Evolutionary conservation across 2,329 filamentous ascomycete species (phyloP).

Genomic region (Madurella mycetomatis): DNA sequence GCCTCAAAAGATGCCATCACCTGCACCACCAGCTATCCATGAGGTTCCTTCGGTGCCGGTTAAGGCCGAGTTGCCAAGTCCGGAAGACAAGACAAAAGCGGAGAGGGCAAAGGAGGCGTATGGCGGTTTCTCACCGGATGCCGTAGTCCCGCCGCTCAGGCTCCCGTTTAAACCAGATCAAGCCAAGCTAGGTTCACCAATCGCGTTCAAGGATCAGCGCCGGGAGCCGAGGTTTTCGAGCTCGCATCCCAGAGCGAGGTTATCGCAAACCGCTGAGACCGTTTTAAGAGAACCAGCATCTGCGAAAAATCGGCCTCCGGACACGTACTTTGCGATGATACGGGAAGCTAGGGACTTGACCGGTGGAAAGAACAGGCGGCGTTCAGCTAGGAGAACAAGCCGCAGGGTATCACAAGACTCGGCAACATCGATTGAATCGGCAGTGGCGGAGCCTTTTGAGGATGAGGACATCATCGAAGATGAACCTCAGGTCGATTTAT

Average conservation of each 20-base stretch:
- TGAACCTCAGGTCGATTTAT: conserved; percentile 34
- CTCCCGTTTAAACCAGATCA: conserved; percentile 25
- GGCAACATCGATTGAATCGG: conserved; percentile 38
- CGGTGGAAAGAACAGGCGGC: conserved; percentile 12
- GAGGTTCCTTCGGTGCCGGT: conserved; percentile 3
- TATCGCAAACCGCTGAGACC: conserved; percentile 21
- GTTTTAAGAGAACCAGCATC: conserved; percentile 21
- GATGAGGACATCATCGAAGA: conserved; percentile 20
- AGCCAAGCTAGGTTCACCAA: conserved; percentile 26
- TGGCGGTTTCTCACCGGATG: conserved; percentile 17
- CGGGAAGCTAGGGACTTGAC: conserved; percentile 17
- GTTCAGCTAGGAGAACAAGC: conserved; percentile 15
- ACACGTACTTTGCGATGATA: conserved; percentile 14
- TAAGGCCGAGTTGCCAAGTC: conserved; percentile 21
- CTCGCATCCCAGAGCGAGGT: conserved; percentile 35
- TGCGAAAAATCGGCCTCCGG: conserved; percentile 13
- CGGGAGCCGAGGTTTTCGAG: conserved; percentile 33
- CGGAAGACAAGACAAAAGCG: conserved; percentile 23
- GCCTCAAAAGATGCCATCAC: background rate
- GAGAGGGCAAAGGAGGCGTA: conserved; percentile 21
- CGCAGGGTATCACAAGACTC: conserved; percentile 32
- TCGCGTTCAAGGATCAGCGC: conserved; percentile 26
- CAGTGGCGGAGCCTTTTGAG: conserved; percentile 14
- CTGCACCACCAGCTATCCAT: background rate
- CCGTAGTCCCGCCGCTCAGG: conserved; percentile 20